These are phyloP conservation scores for Hibiscus trionum DNA, from an alignment of 345 rosid genomes.

Conservation along the genomic window DNA sequence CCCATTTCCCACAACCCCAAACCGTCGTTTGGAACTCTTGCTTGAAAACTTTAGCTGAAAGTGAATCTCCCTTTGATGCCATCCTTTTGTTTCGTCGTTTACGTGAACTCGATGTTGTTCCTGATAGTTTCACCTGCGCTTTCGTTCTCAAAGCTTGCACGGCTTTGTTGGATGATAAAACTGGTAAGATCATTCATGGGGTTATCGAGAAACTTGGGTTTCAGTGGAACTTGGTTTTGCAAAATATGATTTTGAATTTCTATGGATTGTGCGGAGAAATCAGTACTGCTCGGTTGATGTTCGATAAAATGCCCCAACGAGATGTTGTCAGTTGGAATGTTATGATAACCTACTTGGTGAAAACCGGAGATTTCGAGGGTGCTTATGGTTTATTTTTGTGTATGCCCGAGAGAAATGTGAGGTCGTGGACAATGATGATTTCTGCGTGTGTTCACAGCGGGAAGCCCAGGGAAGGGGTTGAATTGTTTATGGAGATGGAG, in stretches of 20 bases:
- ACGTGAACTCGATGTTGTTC: constrained; percentile 20
- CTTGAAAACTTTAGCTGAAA: constrained; percentile 23
- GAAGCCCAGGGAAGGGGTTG: constrained; percentile 23
- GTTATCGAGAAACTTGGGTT: constrained; percentile 32
- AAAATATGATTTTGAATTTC: constrained; percentile 24
- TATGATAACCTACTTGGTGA: constrained; percentile 22
- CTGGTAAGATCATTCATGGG: constrained; percentile 25
- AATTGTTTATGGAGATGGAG: constrained; percentile 30
- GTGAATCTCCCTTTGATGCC: constrained; percentile 22
- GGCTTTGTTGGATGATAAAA: constrained; percentile 7
- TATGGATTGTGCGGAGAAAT: constrained; percentile 26
- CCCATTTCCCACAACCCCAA: background rate
- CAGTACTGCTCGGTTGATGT: constrained; percentile 24
- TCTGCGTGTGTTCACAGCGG: constrained; percentile 23
- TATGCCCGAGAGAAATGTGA: constrained; percentile 31
- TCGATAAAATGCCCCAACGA: constrained; percentile 31
- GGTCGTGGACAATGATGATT: constrained; percentile 34
- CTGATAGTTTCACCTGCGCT: constrained; percentile 31
- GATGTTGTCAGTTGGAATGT: constrained; percentile 35
- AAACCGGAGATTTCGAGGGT: constrained; percentile 17
- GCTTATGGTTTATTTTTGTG: constrained; percentile 17
- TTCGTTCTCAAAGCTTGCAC: constrained; percentile 29
- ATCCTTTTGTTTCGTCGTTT: constrained; percentile 19
- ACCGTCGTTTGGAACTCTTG: constrained; percentile 35
- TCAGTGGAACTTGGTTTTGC: constrained; percentile 23